Conservation (phyloP, 352 stramenopile species). For the Globisporangium irregulare region DNA sequence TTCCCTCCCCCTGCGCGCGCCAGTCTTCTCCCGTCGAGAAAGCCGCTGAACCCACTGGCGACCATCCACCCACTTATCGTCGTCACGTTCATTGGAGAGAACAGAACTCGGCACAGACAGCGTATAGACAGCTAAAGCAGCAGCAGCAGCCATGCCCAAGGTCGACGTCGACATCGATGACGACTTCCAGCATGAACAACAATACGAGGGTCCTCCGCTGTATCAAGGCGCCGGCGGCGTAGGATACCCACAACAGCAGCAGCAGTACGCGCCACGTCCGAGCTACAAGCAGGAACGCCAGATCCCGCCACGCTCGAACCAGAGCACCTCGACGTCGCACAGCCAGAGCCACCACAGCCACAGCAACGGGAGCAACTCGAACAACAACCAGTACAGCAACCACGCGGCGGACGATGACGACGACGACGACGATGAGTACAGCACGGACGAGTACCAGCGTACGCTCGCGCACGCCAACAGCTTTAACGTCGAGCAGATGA, state of each 20-base stretch:
- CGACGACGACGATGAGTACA: slow-evolving; percentile 18
- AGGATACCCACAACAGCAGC: slow-evolving; percentile 12
- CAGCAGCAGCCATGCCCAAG: slow-evolving; percentile 26
- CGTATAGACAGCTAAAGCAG: not conserved
- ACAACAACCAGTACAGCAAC: slow-evolving; percentile 26
- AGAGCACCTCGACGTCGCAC: slow-evolving; percentile 18
- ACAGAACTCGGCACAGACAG: too few species aligned
- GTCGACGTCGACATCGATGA: slow-evolving; percentile 43
- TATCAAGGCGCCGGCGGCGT: slow-evolving; percentile 16
- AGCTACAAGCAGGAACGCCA: slow-evolving; percentile 19
- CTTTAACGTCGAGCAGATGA: slow-evolving; percentile 66
- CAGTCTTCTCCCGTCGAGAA: not conserved
- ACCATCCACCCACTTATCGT: not conserved
- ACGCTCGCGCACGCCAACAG: slow-evolving; percentile 36
- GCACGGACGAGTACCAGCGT: slow-evolving; percentile 24
- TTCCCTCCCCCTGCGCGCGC: too few species aligned
- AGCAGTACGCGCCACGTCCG: slow-evolving; percentile 10
- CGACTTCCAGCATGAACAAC: slow-evolving; percentile 17
- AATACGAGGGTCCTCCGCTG: slow-evolving; percentile 7
- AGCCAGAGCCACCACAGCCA: slow-evolving; percentile 16
- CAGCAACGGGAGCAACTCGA: slow-evolving; percentile 24
- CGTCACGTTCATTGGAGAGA: not conserved
- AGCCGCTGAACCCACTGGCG: not conserved
- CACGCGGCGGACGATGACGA: slow-evolving; percentile 31
- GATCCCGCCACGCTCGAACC: slow-evolving; percentile 14